phyloP scores from a whole-genome alignment of 352 stramenopile species.

The Elongisporangium senticosum region DNA sequence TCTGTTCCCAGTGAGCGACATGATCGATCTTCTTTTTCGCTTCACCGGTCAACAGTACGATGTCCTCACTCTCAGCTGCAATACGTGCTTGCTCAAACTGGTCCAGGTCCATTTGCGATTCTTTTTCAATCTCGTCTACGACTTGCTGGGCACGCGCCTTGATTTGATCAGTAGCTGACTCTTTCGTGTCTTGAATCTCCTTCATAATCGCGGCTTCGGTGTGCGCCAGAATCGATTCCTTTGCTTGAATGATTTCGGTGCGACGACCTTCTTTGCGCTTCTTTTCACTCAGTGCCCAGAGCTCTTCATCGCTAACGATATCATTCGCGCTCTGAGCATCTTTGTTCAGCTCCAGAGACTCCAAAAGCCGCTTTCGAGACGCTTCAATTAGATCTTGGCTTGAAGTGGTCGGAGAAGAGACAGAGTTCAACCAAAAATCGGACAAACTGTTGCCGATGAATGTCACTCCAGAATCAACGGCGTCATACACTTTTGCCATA shows the following conservation, averaged over 20 bases:
- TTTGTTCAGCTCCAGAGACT: slow-evolving; percentile 13
- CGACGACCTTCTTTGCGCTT: slow-evolving; percentile 43
- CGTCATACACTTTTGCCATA: neutral
- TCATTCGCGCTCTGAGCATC: neutral
- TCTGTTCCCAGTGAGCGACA: neutral
- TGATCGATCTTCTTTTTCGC: neutral
- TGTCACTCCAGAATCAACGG: neutral
- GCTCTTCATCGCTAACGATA: slow-evolving; percentile 21
- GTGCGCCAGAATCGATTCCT: slow-evolving; percentile 36
- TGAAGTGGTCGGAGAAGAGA: neutral
- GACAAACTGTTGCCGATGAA: neutral
- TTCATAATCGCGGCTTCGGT: slow-evolving; percentile 30
- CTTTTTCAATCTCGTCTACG: slow-evolving; percentile 2
- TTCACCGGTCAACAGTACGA: too few relatives aligned
- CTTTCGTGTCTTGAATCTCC: slow-evolving; percentile 30
- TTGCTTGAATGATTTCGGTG: slow-evolving; percentile 18
- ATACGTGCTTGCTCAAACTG: neutral
- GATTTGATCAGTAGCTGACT: slow-evolving; percentile 29
- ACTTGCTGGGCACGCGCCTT: slow-evolving; percentile 29
- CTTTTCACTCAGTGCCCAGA: slow-evolving; percentile 32
- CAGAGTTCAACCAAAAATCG: neutral
- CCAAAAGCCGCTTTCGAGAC: slow-evolving; percentile 5
- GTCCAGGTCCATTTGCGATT: neutral
- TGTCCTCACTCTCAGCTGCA: neutral
- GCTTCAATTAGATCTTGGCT: neutral